Evolutionary conservation across 2,329 filamentous ascomycete genomes (phyloP), one percentile per base, ranked within the genome.

Genomic region (Hypoxylon sp.): DNA sequence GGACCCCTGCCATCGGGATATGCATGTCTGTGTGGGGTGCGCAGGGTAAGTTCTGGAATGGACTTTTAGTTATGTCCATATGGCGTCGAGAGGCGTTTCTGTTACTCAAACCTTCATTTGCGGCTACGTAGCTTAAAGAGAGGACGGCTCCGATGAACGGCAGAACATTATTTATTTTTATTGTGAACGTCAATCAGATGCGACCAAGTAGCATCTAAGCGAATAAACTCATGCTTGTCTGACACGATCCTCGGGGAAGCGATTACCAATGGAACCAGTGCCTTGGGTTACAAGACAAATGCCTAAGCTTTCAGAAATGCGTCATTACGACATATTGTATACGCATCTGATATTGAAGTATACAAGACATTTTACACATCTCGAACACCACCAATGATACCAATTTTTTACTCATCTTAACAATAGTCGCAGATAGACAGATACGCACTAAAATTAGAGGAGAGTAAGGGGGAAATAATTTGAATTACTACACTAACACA

Each of bases 101-200:
- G 66, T 69, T 70, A 70, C 63, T 66, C 63, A 69, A 62, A 31
- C 39, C 55, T 58, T 66, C 47, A 61, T 62, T 59, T 69, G 59
- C 67, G 70, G 64, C 67, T 70, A 72, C 63, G 64, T 62, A 70
- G 67, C 53, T 61, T 55, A 58, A 33, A 63, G 63, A 55, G 54
- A 69, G 39, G 37, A 67, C 62, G 29, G 58, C 74, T 77, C 75
- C 75, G 75, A 77, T 77, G 54, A 74, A 71, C 75, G 75, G 75
- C 73, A 72, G 46, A 57, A 26, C 42, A 19, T 59, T 26, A 29
- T 26, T 48, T 31, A 71, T 59, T 48, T 33, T 24, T 47, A 66
- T 63, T 53, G 54, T 33, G 66, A 71, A 70, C 50, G 37, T 68
- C 53, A 63, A 66, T 64, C 67, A 65, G 52, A 62, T 55, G 57